These are phyloP conservation scores for Cryptococcus maquisensis DNA, from an alignment of 1,284 basidiomycete species.

Conservation along the genomic window DNA sequence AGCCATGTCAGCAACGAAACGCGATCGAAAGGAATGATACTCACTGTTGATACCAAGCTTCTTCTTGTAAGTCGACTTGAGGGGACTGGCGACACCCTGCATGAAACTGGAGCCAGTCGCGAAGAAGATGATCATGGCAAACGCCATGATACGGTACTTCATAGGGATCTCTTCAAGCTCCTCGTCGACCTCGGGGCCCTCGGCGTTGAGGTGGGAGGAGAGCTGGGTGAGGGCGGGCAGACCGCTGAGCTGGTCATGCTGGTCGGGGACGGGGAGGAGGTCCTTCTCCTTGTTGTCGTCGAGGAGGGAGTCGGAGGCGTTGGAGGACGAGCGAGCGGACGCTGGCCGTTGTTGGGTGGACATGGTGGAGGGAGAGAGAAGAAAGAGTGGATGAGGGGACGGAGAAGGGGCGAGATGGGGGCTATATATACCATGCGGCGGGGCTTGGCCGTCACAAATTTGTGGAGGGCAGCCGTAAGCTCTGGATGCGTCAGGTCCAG, in stretches of 20 bases:
- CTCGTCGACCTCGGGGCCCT: constrained; percentile 25
- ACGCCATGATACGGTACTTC: constrained; percentile 22
- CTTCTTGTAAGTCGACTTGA: constrained; percentile 44
- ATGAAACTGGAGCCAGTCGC: constrained; percentile 33
- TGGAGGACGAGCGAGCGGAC: neutral
- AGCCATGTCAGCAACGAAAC: neutral
- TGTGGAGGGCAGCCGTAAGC: too few relatives aligned
- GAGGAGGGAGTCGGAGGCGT: neutral
- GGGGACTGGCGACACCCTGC: constrained; percentile 34
- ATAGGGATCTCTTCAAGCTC: constrained; percentile 13
- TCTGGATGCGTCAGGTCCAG: too few relatives aligned
- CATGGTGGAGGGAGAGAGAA: too few relatives aligned
- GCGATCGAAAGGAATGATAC: constrained; percentile 2
- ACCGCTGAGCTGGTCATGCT: neutral
- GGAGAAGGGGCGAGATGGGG: too few relatives aligned
- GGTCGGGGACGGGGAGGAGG: neutral
- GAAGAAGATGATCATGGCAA: constrained; percentile 37
- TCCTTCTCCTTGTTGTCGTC: neutral
- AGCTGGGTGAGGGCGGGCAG: neutral
- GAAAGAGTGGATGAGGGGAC: too few relatives aligned
- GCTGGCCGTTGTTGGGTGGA: too few relatives aligned
- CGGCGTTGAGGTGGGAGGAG: neutral
- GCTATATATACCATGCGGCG: too few relatives aligned
- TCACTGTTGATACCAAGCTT: constrained; percentile 42
- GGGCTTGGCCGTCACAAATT: too few relatives aligned